Percentiles rank a stretch among this genome's conserved stretches.
Conservation (phyloP, 129 eudicot species). For the Flaveria brownii region DNA sequence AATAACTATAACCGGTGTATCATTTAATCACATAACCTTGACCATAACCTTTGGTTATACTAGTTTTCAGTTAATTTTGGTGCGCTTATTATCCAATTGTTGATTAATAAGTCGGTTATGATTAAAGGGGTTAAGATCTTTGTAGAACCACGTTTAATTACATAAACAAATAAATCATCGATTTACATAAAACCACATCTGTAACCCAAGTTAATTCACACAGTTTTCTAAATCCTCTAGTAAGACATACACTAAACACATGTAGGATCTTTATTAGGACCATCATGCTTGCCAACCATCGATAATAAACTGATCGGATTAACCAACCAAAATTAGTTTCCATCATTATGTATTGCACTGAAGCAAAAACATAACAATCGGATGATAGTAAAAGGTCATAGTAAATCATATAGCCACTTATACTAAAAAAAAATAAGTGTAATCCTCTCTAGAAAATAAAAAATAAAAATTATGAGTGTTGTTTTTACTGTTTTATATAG, state of each 20-base stretch:
- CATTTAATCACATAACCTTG: too few species aligned
- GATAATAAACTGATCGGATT: background rate
- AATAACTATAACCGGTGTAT: too few species aligned
- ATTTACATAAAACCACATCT: background rate
- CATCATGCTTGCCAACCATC: background rate
- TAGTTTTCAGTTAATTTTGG: too few species aligned
- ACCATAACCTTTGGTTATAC: too few species aligned
- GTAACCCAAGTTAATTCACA: background rate
- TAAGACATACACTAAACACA: background rate
- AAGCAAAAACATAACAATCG: slow-evolving; percentile 26
- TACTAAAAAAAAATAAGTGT: slow-evolving; percentile 5
- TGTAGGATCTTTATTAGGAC: background rate
- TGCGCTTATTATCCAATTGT: too few species aligned
- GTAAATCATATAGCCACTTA: slow-evolving; percentile 21
- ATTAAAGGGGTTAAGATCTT: too few species aligned
- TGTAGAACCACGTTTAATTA: too few species aligned
- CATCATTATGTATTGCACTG: slow-evolving; percentile 15
- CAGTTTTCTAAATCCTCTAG: background rate
- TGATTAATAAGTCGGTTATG: too few species aligned
- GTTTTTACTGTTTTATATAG: too few species aligned
- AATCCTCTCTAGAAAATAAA: background rate
- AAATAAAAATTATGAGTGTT: too few species aligned
- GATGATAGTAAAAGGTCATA: slow-evolving; percentile 23
- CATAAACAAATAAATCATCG: too few species aligned
- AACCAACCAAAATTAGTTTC: slow-evolving; percentile 20